phyloP scores from a whole-genome alignment of 2,329 filamentous ascomycete species.

The Sordariomycetes sp. region DNA sequence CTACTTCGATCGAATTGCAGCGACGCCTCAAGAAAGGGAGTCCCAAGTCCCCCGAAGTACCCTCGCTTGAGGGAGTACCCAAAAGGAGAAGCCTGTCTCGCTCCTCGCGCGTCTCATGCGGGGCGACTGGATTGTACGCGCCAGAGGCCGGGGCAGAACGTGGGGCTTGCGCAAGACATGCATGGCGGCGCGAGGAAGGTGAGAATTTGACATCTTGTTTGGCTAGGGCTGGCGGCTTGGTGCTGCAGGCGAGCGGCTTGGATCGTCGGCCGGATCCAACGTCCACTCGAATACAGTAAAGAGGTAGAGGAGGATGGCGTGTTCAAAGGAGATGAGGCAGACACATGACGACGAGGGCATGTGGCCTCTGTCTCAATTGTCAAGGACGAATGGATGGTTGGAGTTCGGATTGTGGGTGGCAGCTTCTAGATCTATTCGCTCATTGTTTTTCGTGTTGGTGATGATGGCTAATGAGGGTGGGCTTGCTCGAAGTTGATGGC shows the following conservation, averaged over 20 bases:
- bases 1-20: neutral
- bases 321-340: neutral
- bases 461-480: neutral
- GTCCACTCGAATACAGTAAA: neutral
- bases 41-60: neutral
- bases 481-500: neutral
- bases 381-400: neutral
- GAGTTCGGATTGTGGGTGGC: neutral
- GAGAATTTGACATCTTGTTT: neutral
- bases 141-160: neutral
- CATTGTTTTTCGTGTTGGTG: neutral
- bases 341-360: conserved; percentile 3
- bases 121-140: neutral
- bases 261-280: neutral
- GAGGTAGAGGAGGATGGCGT: neutral
- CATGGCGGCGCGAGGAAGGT: neutral
- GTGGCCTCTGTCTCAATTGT: neutral
- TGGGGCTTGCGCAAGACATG: neutral
- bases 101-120: neutral
- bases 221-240: neutral
- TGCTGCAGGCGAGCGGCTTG: neutral
- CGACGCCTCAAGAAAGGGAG: neutral
- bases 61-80: neutral
- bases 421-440: neutral
- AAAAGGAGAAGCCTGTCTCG: neutral